phyloP scores from a whole-genome alignment of 371 early-diverging fungal species.

The Apophysomyces variabilis region DNA sequence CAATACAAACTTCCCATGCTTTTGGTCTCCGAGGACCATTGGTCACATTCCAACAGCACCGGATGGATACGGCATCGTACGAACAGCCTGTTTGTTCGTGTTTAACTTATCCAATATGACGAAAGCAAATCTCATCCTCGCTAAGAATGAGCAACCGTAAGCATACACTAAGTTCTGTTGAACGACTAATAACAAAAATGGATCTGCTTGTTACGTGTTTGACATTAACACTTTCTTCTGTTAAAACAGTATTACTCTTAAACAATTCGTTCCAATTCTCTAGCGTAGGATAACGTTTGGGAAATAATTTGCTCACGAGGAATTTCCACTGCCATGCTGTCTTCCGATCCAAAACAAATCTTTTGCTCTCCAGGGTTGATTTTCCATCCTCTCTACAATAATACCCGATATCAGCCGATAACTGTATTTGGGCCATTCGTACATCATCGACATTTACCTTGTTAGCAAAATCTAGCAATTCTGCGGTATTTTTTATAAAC shows the following conservation, averaged over 20 bases:
- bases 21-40: too few species aligned
- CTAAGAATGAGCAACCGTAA: too few species aligned
- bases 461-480: conserved; percentile 78
- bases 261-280: conserved; percentile 96
- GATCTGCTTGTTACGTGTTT: not conserved
- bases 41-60: too few species aligned
- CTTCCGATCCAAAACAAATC: conserved; percentile 78
- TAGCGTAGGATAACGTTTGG: conserved; percentile 87
- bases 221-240: too few species aligned
- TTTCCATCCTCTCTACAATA: conserved; percentile 79
- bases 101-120: too few species aligned
- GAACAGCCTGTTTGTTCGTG: too few species aligned
- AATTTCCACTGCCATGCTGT: conserved; percentile 68
- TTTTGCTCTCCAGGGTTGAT: conserved; percentile 80
- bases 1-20: too few species aligned
- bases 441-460: conserved; percentile 51
- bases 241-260: conserved; percentile 43
- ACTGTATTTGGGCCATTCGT: not conserved
- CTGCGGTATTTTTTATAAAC: conserved; percentile 81
- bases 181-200: not conserved
- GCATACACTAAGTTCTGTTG: conserved; percentile 8
- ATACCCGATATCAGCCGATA: not conserved
- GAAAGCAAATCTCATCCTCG: too few species aligned
- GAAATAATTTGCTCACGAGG: conserved; percentile 84
- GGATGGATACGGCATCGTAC: too few species aligned